phyloP scores from a whole-genome alignment of 2,329 filamentous ascomycete genomes.

The Thelonectria blattea region DNA sequence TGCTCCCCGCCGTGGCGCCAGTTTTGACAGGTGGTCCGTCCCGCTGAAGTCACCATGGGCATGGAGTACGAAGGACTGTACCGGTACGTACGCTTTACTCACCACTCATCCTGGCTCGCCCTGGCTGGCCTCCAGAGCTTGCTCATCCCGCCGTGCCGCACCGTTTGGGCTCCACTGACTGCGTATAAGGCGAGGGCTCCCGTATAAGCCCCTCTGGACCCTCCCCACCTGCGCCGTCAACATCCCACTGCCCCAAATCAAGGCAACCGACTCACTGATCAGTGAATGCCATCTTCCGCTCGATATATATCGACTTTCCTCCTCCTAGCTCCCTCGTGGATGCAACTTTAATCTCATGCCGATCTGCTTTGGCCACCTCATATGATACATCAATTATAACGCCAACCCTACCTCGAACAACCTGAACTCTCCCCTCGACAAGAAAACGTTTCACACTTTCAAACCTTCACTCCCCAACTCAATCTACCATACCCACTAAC shows the following conservation, averaged over 20 bases:
- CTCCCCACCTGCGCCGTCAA: slow-evolving; percentile 33
- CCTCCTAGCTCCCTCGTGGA: slow-evolving; percentile 21
- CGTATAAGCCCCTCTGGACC: slow-evolving; percentile 32
- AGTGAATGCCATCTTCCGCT: slow-evolving; percentile 17
- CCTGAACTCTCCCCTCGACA: slow-evolving; percentile 12
- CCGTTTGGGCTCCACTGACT: slow-evolving; percentile 34
- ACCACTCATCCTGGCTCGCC: slow-evolving; percentile 3
- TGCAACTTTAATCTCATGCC: slow-evolving; percentile 20
- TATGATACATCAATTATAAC: slow-evolving; percentile 15
- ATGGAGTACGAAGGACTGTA: slow-evolving; percentile 6
- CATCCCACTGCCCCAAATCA: slow-evolving; percentile 34
- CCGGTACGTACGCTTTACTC: background rate
- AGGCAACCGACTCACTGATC: slow-evolving; percentile 30
- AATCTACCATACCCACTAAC: slow-evolving; percentile 15
- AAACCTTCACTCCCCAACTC: slow-evolving; percentile 7
- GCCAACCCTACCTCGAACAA: slow-evolving; percentile 11
- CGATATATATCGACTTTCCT: slow-evolving; percentile 34
- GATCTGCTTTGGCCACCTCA: slow-evolving; percentile 9
- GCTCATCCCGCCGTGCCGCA: slow-evolving; percentile 12
- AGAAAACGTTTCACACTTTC: background rate
- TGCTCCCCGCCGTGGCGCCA: slow-evolving; percentile 35
- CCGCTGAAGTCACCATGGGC: slow-evolving; percentile 27
- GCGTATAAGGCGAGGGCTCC: slow-evolving; percentile 38
- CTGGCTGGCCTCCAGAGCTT: slow-evolving; percentile 12
- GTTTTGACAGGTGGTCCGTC: slow-evolving; percentile 39